Evolutionary conservation across 2,329 filamentous ascomycete species (phyloP), one percentile per base, ranked within the genome.

Genomic region (Cadophora luteo-olivacea): DNA sequence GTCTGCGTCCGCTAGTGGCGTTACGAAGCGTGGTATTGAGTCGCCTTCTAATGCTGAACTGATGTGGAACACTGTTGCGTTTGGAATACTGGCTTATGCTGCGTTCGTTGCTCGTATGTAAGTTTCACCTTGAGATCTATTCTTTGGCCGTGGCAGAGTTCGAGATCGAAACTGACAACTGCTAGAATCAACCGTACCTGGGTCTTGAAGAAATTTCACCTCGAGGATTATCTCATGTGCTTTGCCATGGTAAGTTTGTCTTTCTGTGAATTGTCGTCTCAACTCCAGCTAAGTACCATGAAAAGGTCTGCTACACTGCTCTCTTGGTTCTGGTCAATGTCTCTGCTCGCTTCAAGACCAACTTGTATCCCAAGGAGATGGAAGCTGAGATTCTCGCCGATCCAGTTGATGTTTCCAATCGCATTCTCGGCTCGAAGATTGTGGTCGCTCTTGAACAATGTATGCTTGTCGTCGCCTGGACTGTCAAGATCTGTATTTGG

Each of bases 401-500:
- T 24, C 76, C 80, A 12, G 65, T 79, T 16, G 80, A 85, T 62
- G 79, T 84, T 32, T 63, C 75, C 3, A 73, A 77, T 25, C 79
- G 83, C n/a, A 79, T 84, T 6, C 78, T 78, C 64, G 83, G 84
- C 14, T 83, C 82, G 66, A 84, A 85, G 64, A 78, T 84, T n/a
- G 82, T 84, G 19, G 77, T 85, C 45, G 81, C 80, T 0, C 77
- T 84, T 8, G 83, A 85, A 67, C 82, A 84, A 69, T 83, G 81
- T 77, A 84, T 85, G 78, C 77, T 83, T 41, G 66, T 79, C 19
- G 82, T 81, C 3, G 83, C 83, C 16, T 88, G 85, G 84, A 75
- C 81, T 19, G 79, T 85, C 70, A 88, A 87, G 71, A 78, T 81
- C 29, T 86, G 84, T 73, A 81, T 87, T 75, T 76, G 87, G 72